A percentile compares a stretch with the other conserved stretches of the same genome.
phyloP scores from a whole-genome alignment of 2,329 filamentous ascomycete species.

The Pyrenophora tritici-repentis region DNA sequence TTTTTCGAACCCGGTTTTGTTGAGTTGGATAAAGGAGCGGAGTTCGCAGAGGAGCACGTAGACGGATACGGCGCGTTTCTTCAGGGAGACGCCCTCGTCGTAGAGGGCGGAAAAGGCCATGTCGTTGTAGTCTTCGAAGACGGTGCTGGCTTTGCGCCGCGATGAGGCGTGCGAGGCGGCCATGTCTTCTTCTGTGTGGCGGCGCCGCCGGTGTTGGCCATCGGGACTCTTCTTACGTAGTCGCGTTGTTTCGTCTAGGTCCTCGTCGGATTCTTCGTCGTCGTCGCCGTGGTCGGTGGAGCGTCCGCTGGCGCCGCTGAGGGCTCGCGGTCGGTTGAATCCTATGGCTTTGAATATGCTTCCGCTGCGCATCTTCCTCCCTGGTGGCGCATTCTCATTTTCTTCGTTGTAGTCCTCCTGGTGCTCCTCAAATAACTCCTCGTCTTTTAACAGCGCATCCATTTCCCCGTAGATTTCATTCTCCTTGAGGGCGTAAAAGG shows the following conservation, averaged over 20 bases:
- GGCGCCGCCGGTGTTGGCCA: conserved; percentile 34
- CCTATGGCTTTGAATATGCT: conserved; percentile 61
- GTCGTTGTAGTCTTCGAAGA: conserved; percentile 79
- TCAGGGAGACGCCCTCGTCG: conserved; percentile 78
- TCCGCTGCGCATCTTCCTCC: conserved; percentile 49
- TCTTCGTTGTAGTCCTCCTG: conserved; percentile 44
- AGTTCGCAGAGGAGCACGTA: conserved; percentile 95
- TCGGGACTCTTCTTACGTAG: conserved; percentile 49
- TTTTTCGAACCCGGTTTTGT: conserved; percentile 95
- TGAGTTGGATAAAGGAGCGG: conserved; percentile 93
- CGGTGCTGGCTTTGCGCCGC: conserved; percentile 66
- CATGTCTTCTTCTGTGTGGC: conserved; percentile 56
- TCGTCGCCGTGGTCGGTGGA: conserved; percentile 46
- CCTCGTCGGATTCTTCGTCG: conserved; percentile 63
- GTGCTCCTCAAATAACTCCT: conserved; percentile 69
- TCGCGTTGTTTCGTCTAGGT: conserved; percentile 57
- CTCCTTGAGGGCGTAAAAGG: conserved; percentile 90
- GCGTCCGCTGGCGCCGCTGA: conserved; percentile 49
- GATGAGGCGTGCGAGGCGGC: conserved; percentile 66
- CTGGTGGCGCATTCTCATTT: conserved; percentile 45
- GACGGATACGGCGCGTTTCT: conserved; percentile 84
- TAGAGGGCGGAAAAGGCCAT: conserved; percentile 72
- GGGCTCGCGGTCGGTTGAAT: conserved; percentile 52
- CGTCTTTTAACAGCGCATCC: conserved; percentile 74
- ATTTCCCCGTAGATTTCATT: conserved; percentile 83